Conservation (phyloP, 805 yeast genomes). For the Schwanniomyces vanrijiae region DNA sequence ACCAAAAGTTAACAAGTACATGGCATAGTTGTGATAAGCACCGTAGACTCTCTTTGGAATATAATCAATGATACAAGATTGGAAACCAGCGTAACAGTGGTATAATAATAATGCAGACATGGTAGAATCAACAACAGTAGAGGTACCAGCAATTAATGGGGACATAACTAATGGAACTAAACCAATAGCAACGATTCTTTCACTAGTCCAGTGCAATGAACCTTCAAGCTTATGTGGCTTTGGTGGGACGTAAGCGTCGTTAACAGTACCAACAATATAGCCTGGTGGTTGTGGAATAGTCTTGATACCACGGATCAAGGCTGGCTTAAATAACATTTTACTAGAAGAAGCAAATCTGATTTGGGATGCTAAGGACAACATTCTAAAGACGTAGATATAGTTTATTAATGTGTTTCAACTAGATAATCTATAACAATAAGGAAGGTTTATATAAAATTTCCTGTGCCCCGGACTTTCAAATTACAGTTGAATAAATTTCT, state of each 20-base stretch:
- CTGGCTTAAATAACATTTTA: slow-evolving; percentile 16
- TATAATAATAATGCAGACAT: slow-evolving; percentile 55
- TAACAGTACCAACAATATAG: slow-evolving; percentile 65
- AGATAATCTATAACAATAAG: neutral
- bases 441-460: slow-evolving; percentile 1
- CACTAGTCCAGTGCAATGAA: slow-evolving; percentile 73
- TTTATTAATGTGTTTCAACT: neutral
- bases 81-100: slow-evolving; percentile 72
- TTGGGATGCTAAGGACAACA: slow-evolving; percentile 27
- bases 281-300: slow-evolving; percentile 74
- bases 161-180: slow-evolving; percentile 63
- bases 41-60: slow-evolving; percentile 77
- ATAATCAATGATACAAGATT: slow-evolving; percentile 75
- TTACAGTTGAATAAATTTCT: slow-evolving; percentile 9
- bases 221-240: slow-evolving; percentile 58
- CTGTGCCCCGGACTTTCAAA: slow-evolving; percentile 6
- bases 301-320: slow-evolving; percentile 37
- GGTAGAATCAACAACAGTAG: slow-evolving; percentile 56
- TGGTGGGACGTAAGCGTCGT: slow-evolving; percentile 69
- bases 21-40: slow-evolving; percentile 57
- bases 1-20: slow-evolving; percentile 61
- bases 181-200: slow-evolving; percentile 58
- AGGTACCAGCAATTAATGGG: slow-evolving; percentile 57
- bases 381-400: slow-evolving; percentile 8
- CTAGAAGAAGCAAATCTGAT: slow-evolving; percentile 24